These are phyloP conservation scores for Flaveria linearis DNA, from an alignment of 129 eudicot species.

Conservation along the genomic window DNA sequence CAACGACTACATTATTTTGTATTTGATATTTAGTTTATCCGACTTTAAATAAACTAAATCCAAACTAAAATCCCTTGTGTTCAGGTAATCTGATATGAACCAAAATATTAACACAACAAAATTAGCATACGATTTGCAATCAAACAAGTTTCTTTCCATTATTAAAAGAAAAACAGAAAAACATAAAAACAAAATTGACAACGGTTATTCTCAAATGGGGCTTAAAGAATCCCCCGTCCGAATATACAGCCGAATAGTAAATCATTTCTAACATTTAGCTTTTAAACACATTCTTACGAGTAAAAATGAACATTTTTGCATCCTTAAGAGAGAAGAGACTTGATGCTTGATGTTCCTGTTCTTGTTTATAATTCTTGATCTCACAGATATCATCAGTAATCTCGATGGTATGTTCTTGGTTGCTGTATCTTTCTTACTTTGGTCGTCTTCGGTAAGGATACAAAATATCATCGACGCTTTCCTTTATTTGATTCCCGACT, in stretches of 20 bases:
- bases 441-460: constrained; percentile 81
- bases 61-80: too few relatives aligned
- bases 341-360: constrained; percentile 21
- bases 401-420: neutral
- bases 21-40: too few relatives aligned
- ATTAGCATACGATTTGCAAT: neutral
- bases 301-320: constrained; percentile 25
- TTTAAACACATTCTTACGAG: constrained; percentile 23
- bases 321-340: constrained; percentile 5
- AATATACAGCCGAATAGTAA: neutral
- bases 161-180: neutral
- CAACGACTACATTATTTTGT: too few relatives aligned
- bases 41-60: too few relatives aligned
- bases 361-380: constrained; percentile 13
- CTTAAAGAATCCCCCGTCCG: neutral
- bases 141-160: neutral
- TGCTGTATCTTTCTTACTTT: constrained; percentile 45
- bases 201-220: neutral
- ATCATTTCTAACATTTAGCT: neutral
- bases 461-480: constrained; percentile 68
- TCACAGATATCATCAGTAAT: constrained; percentile 12
- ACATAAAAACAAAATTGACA: neutral
- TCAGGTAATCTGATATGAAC: too few relatives aligned
- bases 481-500: constrained; percentile 83
- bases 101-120: too few relatives aligned